Evolutionary conservation across 495 filamentous ascomycete genomes (phyloP), one percentile per base, ranked within the genome.

Genomic region (Xylaria intraflava): DNA sequence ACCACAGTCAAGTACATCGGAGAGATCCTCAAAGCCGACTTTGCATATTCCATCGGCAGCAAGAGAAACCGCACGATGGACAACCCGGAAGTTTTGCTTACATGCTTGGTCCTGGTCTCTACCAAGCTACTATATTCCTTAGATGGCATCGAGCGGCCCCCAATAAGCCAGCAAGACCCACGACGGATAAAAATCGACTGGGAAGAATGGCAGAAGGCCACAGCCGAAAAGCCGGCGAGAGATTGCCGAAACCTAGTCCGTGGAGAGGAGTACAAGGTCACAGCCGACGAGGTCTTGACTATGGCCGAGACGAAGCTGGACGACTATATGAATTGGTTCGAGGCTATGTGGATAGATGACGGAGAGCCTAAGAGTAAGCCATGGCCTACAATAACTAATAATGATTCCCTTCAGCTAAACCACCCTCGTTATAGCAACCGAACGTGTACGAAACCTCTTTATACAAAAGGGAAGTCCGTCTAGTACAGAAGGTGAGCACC

Each of bases 271-370:
- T 60, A 72, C 36, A 64, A 78, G 8, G 67, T 89, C 46, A 81
- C 75, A 5, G 83, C 92, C 19, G 68, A 73, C 1, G 86, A 94
- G 46, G 75, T 89, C 2, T 80, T 90, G 54, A 62, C 66, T 2
- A 85, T 96, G 85, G 77, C 70, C 1, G 74, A 76, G 16, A 63
- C 72, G 9, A 80, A 94, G 53, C 65, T 96, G 47, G 85, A 93
- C 56, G 79, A 86, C 45, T 95, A 95, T 54, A 74, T 98, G 75
- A 83, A 91, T 65, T 96, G 88, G 87, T 95, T 88, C 61, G 85
- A 92, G 64, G 78, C 79, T 58, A 89, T 74, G 26, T 94, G 84
- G 80, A 62, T 86, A 42, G 76, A 81, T 49, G 69, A 78, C 16
- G 60, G 62, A 11, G 65, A 72, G 17, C 62, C 66, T 6, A 72